Evolutionary conservation across 2,329 filamentous ascomycete species (phyloP), one percentile per base, ranked within the genome.

Genomic region (Ophiostoma sp.): DNA sequence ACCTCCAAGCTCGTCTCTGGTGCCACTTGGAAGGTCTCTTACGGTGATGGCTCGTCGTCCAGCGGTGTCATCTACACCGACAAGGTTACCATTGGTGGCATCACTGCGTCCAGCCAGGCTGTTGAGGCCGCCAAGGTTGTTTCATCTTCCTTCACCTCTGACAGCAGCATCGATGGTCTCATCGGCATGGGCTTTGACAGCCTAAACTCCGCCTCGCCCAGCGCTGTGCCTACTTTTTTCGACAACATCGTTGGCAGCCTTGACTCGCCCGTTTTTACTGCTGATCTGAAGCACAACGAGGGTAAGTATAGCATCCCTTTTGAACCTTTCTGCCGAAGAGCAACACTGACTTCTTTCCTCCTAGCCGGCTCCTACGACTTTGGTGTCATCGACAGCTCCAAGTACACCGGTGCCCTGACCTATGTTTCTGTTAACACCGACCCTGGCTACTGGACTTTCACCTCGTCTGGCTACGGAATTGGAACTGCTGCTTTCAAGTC

Each of bases 401-500:
- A 83, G 75, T 87, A 85, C 81, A 84, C 81, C 3, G 86, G 86
- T 67, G 71, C 77, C 39, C 82, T 89, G 74, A 79, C 78, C 72
- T 89, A 86, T 78, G 79, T 82, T 27, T 71, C 79, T 33, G 82
- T 86, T 73, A 80, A 84, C 76, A 81, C 76, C 73, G 78, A 76
- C 72, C 78, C 83, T 20, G 85, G 85, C 36, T 87, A 83, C 80
- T 89, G 86, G 86, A 79, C 82, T 70, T 86, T 87, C 72, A 83
- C 85, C 72, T 81, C 80, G 69, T 83, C 82, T 73, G 79, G 81
- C 62, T 78, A 81, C 71, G 79, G 82, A 64, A 79, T 85, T 73
- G 82, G 77, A 70, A 76, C 76, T 69, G 81, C 81, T 17, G 81
- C 79, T 75, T 85, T 84, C 81, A 76, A 80, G 68, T 80, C 82